These are phyloP conservation scores for Sporobolomyces pararoseus DNA, from an alignment of 768 basidiomycete genomes.

Conservation along the genomic window DNA sequence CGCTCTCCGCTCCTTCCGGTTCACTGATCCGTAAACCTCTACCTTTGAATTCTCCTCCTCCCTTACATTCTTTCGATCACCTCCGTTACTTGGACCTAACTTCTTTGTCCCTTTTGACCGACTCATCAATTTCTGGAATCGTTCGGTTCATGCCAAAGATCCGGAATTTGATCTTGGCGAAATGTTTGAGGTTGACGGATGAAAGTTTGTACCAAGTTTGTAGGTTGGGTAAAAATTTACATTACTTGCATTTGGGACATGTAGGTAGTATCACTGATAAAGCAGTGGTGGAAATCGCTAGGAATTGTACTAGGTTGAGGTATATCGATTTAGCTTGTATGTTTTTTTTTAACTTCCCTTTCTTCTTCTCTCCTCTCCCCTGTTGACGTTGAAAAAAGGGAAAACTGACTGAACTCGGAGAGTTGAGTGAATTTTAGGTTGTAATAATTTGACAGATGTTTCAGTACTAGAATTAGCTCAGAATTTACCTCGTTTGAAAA, in stretches of 20 bases:
- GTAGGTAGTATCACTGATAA: constrained; percentile 79
- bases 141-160: constrained; percentile 75
- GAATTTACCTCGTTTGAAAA: constrained; percentile 75
- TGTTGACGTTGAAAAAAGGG: too few species aligned
- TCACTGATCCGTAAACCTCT: not conserved
- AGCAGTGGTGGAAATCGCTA: constrained; percentile 75
- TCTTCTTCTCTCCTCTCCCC: too few species aligned
- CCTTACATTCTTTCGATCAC: constrained; percentile 61
- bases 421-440: too few species aligned
- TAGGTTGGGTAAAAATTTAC: constrained; percentile 81
- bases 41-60: constrained; percentile 45
- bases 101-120: constrained; percentile 72
- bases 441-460: constrained; percentile 80
- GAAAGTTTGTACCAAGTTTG: constrained; percentile 76
- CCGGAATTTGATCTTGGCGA: constrained; percentile 79
- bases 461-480: constrained; percentile 85
- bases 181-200: constrained; percentile 75
- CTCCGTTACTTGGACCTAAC: constrained; percentile 91
- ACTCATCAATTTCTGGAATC: constrained; percentile 76
- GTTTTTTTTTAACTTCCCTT: too few species aligned
- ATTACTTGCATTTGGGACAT: constrained; percentile 93
- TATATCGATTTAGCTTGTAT: constrained; percentile 95
- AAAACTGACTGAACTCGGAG: too few species aligned
- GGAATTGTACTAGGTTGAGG: constrained; percentile 79
- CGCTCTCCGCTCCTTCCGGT: constrained; percentile 55